Evolutionary conservation across 257 asterid genomes (phyloP).

Genomic region (Capsicum chinense): DNA sequence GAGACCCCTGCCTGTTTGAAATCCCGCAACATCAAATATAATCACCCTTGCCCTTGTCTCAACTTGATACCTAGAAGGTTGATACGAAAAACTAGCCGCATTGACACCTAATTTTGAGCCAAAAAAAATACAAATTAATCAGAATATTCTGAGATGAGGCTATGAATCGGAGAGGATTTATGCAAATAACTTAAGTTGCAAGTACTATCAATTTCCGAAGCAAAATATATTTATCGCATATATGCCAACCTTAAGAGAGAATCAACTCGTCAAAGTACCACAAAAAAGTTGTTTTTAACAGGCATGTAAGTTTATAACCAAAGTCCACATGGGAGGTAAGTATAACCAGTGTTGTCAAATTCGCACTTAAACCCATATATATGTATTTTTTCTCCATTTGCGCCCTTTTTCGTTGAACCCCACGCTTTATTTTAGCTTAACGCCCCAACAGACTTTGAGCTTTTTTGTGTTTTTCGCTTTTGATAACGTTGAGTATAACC

Average conservation of each 20-base stretch:
- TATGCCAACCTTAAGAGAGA: slow-evolving; percentile 16
- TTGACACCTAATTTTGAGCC: slow-evolving; percentile 46
- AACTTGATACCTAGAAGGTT: slow-evolving; percentile 57
- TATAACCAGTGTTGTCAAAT: not conserved
- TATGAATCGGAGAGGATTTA: not conserved
- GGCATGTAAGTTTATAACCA: not conserved
- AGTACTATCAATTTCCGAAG: not conserved
- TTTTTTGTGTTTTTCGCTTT: not conserved
- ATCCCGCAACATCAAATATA: slow-evolving; percentile 68
- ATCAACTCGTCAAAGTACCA: not conserved
- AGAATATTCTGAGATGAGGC: slow-evolving; percentile 22
- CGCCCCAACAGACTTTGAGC: not conserved
- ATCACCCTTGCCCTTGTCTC: slow-evolving; percentile 81
- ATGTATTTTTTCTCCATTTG: not conserved
- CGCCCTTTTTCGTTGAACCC: not conserved
- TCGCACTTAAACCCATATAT: not conserved
- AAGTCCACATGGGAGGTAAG: not conserved
- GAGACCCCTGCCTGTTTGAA: slow-evolving; percentile 56
- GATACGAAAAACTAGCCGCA: slow-evolving; percentile 58
- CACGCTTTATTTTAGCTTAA: not conserved
- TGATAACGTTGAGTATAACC: not conserved
- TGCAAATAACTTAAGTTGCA: not conserved
- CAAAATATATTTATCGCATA: not conserved
- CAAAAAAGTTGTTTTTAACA: not conserved
- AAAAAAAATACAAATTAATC: not conserved